Base-by-base conservation (phyloP, 2,329 filamentous ascomycete genomes). In the Aspergillus sp. region DNA sequence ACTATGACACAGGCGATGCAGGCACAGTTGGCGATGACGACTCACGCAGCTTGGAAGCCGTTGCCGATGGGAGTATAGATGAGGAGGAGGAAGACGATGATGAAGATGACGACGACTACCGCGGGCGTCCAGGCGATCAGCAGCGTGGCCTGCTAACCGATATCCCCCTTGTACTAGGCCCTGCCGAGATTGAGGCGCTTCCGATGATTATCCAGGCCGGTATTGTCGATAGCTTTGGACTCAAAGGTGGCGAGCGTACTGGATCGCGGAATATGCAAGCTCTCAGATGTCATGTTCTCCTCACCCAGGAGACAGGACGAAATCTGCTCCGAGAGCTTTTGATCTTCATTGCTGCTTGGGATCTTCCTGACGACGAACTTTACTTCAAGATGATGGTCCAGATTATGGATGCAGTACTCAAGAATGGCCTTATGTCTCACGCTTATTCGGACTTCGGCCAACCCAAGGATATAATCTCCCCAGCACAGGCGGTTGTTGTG, bases 201-300 rank as follows among this genome's bases (percentile, higher is more conserved):
- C 93, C 96, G 55, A 96, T 97, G 93, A 96, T 97, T 58, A 89
- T 98, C 67, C 96, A 97, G 79, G 93, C 91, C 13, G 96, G 93
- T 61, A 96, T 98, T 53, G 86, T 96, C 20, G 90, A 96, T 58
- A 90, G 89, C 58, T 88, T 89, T 62, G 85, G 87, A 0, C 77
- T 85, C 7, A 89, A 87, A 44, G 88, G 88, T 17, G 89, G 79
- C 9, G 80, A 85, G 51, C 78, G 80, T 41, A 81, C 80, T 60
- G 83, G 81, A 9, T 76, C 82, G 3, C 78, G 91, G 69, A 96
- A 93, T 69, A 87, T 96, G 76, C 92, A 97, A 73, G 91, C 92
- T 60, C 91, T 93, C 1, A 83, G 93, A 20, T 97, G 93, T 68
- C 90, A 96, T 69, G 89, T 97, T 69, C 85, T 98, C 49, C 80